Conservation (phyloP, 2,329 filamentous ascomycete genomes). For the Hawksworthiomyces lignivorus region DNA sequence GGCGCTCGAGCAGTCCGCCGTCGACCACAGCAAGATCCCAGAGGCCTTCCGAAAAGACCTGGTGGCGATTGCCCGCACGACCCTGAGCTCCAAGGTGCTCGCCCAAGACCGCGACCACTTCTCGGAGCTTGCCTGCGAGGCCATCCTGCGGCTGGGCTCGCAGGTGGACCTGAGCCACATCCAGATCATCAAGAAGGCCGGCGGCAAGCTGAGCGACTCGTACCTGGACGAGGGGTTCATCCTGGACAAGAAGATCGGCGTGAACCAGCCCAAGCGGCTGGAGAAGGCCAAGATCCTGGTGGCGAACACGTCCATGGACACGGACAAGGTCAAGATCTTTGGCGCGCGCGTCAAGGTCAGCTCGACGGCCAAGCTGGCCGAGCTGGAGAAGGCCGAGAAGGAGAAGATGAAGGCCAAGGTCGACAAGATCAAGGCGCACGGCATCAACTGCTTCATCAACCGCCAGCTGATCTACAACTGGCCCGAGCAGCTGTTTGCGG, state of each 20-base stretch:
- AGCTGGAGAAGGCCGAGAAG: conserved; percentile 93
- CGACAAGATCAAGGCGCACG: conserved; percentile 95
- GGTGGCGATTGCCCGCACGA: conserved; percentile 84
- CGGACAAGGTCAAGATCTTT: conserved; percentile 99
- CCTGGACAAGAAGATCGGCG: conserved; percentile 96
- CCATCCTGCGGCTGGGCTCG: conserved; percentile 80
- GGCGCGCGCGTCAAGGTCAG: conserved; percentile 94
- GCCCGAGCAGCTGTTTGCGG: conserved; percentile 97
- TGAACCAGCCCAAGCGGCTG: conserved; percentile 94
- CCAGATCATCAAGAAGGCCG: conserved; percentile 98
- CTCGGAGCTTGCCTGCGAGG: conserved; percentile 79
- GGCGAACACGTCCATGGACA: conserved; percentile 98
- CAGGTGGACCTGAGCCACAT: conserved; percentile 95
- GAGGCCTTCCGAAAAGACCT: conserved; percentile 85
- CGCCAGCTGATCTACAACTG: conserved; percentile 99
- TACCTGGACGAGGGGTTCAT: conserved; percentile 99
- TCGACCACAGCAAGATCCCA: conserved; percentile 80
- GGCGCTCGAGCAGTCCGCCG: conserved; percentile 74
- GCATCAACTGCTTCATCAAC: conserved; percentile 99
- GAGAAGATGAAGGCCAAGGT: conserved; percentile 99
- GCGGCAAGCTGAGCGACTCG: conserved; percentile 93
- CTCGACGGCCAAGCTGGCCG: conserved; percentile 93
- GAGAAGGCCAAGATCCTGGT: conserved; percentile 98
- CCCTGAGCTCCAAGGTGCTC: conserved; percentile 93
- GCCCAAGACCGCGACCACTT: conserved; percentile 92